Evolutionary conservation across 768 basidiomycete genomes (phyloP).

Genomic region (Suillus weaverae): DNA sequence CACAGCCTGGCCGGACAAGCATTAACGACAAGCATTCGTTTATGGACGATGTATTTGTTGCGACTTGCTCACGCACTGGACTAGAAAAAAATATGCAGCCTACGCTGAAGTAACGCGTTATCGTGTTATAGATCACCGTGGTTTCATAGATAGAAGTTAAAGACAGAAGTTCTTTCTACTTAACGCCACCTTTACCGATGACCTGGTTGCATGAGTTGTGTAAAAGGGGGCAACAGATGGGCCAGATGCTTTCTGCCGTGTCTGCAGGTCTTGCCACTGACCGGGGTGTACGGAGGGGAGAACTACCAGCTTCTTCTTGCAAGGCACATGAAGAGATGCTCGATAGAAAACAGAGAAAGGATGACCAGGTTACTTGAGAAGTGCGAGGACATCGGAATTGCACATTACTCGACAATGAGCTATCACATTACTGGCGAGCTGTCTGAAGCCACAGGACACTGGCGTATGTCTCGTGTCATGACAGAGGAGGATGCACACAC

Average conservation of each 20-base stretch:
- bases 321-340: neutral
- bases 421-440: neutral
- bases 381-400: neutral
- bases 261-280: neutral
- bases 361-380: neutral
- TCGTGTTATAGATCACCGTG: neutral
- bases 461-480: neutral
- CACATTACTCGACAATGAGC: neutral
- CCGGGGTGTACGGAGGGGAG: neutral
- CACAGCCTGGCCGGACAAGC: neutral
- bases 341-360: neutral
- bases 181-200: neutral
- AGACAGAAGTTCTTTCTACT: neutral
- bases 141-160: neutral
- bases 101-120: neutral
- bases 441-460: neutral
- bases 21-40: neutral
- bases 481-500: neutral
- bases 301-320: neutral
- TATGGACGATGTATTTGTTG: neutral
- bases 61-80: neutral
- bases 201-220: neutral
- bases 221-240: neutral
- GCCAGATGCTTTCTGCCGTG: neutral
- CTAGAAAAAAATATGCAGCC: neutral